Percentiles rank a stretch among this genome's conserved stretches.
phyloP scores from a whole-genome alignment of 2,329 filamentous ascomycete species.

The Alternaria solani region DNA sequence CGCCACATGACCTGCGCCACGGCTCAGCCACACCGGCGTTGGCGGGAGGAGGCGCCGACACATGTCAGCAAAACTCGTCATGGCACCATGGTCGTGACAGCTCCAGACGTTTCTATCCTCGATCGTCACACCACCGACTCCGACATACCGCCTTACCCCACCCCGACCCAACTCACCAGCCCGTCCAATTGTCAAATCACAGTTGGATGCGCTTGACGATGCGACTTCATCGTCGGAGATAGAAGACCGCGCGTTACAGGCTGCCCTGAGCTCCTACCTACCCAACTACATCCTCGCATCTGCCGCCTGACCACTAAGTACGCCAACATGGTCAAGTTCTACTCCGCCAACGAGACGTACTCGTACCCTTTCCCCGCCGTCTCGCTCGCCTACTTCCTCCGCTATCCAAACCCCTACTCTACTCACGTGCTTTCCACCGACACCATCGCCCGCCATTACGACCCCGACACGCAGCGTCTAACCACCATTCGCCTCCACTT shows the following conservation, averaged over 20 bases:
- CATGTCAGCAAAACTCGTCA: constrained; percentile 38
- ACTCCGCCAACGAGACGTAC: constrained; percentile 71
- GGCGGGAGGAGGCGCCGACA: constrained; percentile 10
- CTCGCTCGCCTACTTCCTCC: constrained; percentile 87
- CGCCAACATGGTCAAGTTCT: constrained; percentile 60
- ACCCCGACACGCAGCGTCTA: constrained; percentile 75
- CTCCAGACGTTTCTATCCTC: constrained; percentile 20
- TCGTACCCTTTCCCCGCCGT: constrained; percentile 84
- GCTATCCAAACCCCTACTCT: constrained; percentile 86
- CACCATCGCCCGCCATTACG: constrained; percentile 77
- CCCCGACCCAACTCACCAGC: constrained; percentile 5
- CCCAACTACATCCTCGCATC: neutral
- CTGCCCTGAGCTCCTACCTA: constrained; percentile 25
- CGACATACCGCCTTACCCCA: constrained; percentile 16
- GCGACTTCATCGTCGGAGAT: constrained; percentile 32
- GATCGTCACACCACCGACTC: constrained; percentile 29
- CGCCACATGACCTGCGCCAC: constrained; percentile 19
- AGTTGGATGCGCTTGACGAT: constrained; percentile 42
- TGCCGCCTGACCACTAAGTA: neutral
- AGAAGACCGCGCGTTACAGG: constrained; percentile 34
- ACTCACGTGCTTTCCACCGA: constrained; percentile 84
- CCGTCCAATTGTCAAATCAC: constrained; percentile 20
- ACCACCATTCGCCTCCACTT: constrained; percentile 82
- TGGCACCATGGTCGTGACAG: constrained; percentile 33
- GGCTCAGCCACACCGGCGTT: constrained; percentile 22